A percentile compares a stretch with the other conserved stretches of the same genome.
Conservation (phyloP, 2,329 filamentous ascomycete genomes). For the Nigrospora sphaerica region DNA sequence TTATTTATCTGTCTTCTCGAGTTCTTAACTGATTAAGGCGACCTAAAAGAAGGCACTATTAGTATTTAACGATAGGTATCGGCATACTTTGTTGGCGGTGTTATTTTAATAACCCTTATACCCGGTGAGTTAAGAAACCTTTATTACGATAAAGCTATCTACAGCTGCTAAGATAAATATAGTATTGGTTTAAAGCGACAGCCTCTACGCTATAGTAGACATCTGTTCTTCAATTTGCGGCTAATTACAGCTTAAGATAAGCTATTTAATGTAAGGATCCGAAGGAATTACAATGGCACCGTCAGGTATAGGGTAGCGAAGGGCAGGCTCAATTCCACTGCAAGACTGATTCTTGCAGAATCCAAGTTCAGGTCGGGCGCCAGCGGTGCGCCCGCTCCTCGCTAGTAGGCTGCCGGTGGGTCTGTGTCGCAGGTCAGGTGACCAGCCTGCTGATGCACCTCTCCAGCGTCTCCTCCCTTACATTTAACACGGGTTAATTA, state of each 20-base stretch:
- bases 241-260: slow-evolving; percentile 35
- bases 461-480: too few species aligned
- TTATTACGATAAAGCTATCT: slow-evolving; percentile 24
- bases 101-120: not conserved
- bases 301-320: too few species aligned
- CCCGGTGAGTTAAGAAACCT: slow-evolving; percentile 12
- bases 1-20: slow-evolving; percentile 20
- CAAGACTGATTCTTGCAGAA: too few species aligned
- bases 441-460: too few species aligned
- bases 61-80: slow-evolving; percentile 17
- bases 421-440: too few species aligned
- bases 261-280: slow-evolving; percentile 31
- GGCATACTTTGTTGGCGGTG: not conserved
- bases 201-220: slow-evolving; percentile 6
- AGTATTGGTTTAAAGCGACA: slow-evolving; percentile 30
- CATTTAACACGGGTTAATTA: too few species aligned
- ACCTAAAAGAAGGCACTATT: slow-evolving; percentile 35
- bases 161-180: slow-evolving; percentile 26
- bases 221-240: slow-evolving; percentile 25
- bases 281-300: too few species aligned
- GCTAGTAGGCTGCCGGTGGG: too few species aligned
- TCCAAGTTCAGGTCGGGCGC: too few species aligned
- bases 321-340: too few species aligned
- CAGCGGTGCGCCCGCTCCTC: too few species aligned
- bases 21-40: slow-evolving; percentile 27